A percentile compares a stretch with the other conserved stretches of the same genome.
Conservation (phyloP, 129 eudicot genomes). For the Erigeron canadensis region DNA sequence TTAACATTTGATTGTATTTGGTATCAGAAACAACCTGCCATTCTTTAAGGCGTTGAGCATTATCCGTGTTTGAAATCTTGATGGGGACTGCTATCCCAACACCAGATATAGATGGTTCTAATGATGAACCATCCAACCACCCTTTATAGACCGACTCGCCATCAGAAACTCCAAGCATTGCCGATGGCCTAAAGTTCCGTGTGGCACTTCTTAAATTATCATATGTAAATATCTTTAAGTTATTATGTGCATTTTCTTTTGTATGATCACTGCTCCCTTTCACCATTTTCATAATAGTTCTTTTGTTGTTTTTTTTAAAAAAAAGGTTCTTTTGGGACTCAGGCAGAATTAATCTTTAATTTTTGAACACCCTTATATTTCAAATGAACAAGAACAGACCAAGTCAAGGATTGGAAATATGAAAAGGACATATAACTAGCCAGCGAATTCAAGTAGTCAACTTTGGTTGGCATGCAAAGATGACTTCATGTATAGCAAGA, state of each 20-base stretch:
- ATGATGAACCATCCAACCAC: conserved; percentile 21
- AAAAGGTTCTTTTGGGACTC: background rate
- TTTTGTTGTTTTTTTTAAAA: no score
- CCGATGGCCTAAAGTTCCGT: conserved; percentile 27
- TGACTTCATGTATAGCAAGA: no score
- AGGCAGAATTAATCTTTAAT: background rate
- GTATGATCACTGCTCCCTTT: background rate
- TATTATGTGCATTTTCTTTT: background rate
- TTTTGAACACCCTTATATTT: background rate
- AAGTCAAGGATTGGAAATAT: conserved; percentile 12
- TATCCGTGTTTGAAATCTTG: conserved; percentile 23
- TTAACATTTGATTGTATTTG: background rate
- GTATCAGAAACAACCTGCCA: conserved; percentile 29
- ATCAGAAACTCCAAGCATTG: conserved; percentile 24
- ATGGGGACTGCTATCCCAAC: conserved; percentile 19
- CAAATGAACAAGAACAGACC: background rate
- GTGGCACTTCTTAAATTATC: conserved; percentile 20
- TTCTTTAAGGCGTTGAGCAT: conserved; percentile 16
- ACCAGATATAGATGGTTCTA: conserved; percentile 21
- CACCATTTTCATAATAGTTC: background rate
- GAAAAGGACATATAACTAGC: background rate
- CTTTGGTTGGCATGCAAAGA: background rate
- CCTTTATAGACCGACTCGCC: conserved; percentile 25
- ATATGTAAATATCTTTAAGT: conserved; percentile 24
- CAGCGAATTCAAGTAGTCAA: conserved; percentile 1